Evolutionary conservation across 1,284 basidiomycete genomes (phyloP).

Genomic region (Boletellus dicymbophilus): DNA sequence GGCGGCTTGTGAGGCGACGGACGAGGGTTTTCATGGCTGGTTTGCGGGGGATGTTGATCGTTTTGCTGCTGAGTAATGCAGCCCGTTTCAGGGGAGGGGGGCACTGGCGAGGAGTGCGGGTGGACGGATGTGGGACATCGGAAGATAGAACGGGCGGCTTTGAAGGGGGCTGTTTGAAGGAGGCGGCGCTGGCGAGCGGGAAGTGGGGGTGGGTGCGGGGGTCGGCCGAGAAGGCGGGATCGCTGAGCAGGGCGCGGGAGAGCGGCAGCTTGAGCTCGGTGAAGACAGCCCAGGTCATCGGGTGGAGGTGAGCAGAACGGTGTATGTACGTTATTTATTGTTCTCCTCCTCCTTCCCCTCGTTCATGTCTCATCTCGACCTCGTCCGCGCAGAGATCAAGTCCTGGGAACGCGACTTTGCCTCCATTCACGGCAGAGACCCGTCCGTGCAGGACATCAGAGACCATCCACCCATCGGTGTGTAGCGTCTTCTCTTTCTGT

Average conservation of each 20-base stretch:
- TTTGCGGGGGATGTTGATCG: slow-evolving; percentile 12
- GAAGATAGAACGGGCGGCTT: neutral
- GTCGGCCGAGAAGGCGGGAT: slow-evolving; percentile 60
- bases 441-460: slow-evolving; percentile 81
- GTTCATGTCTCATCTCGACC: slow-evolving; percentile 48
- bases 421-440: slow-evolving; percentile 56
- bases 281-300: slow-evolving; percentile 12
- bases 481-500: slow-evolving; percentile 29
- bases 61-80: neutral
- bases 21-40: slow-evolving; percentile 28
- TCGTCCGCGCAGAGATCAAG: slow-evolving; percentile 77
- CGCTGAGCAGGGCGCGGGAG: slow-evolving; percentile 33
- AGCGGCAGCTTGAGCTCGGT: slow-evolving; percentile 9
- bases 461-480: slow-evolving; percentile 68
- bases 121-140: neutral
- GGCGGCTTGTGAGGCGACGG: slow-evolving; percentile 31
- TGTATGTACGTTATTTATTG: too few relatives aligned
- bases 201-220: slow-evolving; percentile 49
- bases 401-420: slow-evolving; percentile 81
- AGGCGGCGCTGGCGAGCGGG: slow-evolving; percentile 2
- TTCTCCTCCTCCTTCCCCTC: neutral
- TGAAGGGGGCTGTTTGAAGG: neutral
- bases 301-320: neutral
- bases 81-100: neutral
- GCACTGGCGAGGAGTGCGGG: too few relatives aligned